These are phyloP conservation scores for Kodamaea sp. DNA, from an alignment of 1,139 yeast species.

Conservation along the genomic window DNA sequence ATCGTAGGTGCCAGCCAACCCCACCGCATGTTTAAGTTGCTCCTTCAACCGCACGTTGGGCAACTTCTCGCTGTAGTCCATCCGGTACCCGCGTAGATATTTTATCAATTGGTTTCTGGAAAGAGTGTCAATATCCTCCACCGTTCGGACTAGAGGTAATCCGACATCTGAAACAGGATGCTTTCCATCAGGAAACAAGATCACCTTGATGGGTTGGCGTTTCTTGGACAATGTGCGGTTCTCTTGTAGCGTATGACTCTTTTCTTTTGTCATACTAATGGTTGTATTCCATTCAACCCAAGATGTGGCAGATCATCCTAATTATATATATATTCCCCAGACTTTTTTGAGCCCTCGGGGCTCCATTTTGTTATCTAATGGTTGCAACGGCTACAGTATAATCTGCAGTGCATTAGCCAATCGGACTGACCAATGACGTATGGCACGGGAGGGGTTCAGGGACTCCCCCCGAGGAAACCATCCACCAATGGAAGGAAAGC, in stretches of 20 bases:
- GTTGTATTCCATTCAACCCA: no score
- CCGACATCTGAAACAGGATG: conserved; percentile 11
- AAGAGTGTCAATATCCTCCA: conserved; percentile 10
- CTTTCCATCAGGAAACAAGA: conserved; percentile 10
- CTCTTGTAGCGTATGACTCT: conserved; percentile 7
- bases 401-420: no score
- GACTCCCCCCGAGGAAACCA: no score
- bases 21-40: conserved; percentile 12
- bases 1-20: conserved; percentile 11
- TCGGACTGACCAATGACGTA: conserved; percentile 2
- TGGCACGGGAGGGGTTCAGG: no score
- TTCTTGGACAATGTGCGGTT: conserved; percentile 9
- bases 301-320: no score
- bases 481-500: no score
- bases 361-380: conserved; percentile 1
- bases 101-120: conserved; percentile 9
- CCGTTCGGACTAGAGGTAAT: conserved; percentile 9
- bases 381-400: no score
- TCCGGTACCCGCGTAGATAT: conserved; percentile 11
- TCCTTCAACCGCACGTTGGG: conserved; percentile 12
- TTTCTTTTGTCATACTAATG: conserved; percentile 4
- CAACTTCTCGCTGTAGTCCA: conserved; percentile 10
- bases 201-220: conserved; percentile 6
- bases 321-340: conserved; percentile 1
- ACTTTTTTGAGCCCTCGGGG: no score